phyloP scores from a whole-genome alignment of 257 asterid species.

The Lycium barbarum region DNA sequence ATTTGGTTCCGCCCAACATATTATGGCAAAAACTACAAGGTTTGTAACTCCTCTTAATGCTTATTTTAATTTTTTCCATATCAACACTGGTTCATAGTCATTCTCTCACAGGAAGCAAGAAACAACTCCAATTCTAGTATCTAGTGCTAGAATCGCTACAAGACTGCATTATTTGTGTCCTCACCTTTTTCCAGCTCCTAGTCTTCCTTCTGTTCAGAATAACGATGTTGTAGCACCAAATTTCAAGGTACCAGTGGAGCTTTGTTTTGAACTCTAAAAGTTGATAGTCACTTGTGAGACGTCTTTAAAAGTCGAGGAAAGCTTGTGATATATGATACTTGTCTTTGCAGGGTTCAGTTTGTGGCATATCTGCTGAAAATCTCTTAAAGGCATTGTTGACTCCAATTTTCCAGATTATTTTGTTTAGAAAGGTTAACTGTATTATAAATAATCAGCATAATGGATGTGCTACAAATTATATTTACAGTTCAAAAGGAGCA shows the following conservation, averaged over 20 bases:
- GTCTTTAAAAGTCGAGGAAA: background rate
- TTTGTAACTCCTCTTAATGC: no score
- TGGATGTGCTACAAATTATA: no score
- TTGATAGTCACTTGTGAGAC: no score
- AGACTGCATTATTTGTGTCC: no score
- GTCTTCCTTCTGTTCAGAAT: background rate
- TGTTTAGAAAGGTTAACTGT: no score
- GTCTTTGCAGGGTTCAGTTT: background rate
- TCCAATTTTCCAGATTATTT: background rate
- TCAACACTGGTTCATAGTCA: background rate
- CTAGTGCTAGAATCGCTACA: conserved; percentile 5
- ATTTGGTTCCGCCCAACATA: no score
- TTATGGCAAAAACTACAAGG: no score
- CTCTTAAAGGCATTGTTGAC: conserved; percentile 9
- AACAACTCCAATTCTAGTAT: conserved; percentile 23
- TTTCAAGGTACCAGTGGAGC: background rate
- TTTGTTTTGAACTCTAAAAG: conserved; percentile 4
- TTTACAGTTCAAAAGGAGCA: no score
- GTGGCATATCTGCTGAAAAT: conserved; percentile 24
- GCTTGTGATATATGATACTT: background rate
- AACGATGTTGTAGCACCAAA: background rate
- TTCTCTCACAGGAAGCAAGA: conserved; percentile 6
- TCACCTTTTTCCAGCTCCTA: conserved; percentile 10
- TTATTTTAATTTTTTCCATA: no score
- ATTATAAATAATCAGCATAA: no score